These are phyloP conservation scores for Achlya hypogyna DNA, from an alignment of 352 stramenopile species.

Conservation along the genomic window DNA sequence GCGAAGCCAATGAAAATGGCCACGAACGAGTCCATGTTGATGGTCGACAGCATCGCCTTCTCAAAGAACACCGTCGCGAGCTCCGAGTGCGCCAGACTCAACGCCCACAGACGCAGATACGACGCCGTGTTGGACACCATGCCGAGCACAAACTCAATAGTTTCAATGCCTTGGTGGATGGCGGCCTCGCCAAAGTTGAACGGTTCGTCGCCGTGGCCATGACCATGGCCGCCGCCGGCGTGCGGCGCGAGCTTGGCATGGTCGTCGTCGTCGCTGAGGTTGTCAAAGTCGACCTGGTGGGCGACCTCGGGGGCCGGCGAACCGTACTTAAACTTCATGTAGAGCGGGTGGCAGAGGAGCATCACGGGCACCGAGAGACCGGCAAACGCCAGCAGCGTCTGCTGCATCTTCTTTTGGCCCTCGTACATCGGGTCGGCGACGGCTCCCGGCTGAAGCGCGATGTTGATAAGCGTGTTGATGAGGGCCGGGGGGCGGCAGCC, in stretches of 20 bases:
- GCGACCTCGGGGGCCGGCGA: slow-evolving; percentile 40
- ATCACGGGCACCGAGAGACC: slow-evolving; percentile 95
- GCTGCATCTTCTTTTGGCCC: slow-evolving; percentile 84
- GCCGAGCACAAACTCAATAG: slow-evolving; percentile 99
- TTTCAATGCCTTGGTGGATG: slow-evolving; percentile 99
- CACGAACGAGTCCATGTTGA: slow-evolving; percentile 96
- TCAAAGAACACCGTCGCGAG: slow-evolving; percentile 95
- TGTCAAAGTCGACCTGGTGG: slow-evolving; percentile 54
- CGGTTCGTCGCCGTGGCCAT: slow-evolving; percentile 47
- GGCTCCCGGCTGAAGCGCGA: slow-evolving; percentile 89
- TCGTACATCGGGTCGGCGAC: slow-evolving; percentile 95
- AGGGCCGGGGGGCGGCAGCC: slow-evolving; percentile 96
- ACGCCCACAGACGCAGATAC: slow-evolving; percentile 98
- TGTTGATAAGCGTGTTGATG: slow-evolving; percentile 99
- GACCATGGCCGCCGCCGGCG: slow-evolving; percentile 24
- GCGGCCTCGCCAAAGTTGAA: slow-evolving; percentile 96
- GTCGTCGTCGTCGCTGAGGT: slow-evolving; percentile 53
- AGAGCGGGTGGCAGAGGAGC: slow-evolving; percentile 93
- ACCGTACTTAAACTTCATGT: slow-evolving; percentile 72
- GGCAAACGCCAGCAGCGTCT: slow-evolving; percentile 89
- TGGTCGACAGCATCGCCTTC: slow-evolving; percentile 96
- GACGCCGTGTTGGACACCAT: slow-evolving; percentile 99
- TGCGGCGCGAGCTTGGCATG: slow-evolving; percentile 36
- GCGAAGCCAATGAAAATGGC: slow-evolving; percentile 93
- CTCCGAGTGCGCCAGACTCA: slow-evolving; percentile 97